Evolutionary conservation across 1,284 basidiomycete species (phyloP), one percentile per base, ranked within the genome.

Genomic region (Pseudozyma tsukubaensis): DNA sequence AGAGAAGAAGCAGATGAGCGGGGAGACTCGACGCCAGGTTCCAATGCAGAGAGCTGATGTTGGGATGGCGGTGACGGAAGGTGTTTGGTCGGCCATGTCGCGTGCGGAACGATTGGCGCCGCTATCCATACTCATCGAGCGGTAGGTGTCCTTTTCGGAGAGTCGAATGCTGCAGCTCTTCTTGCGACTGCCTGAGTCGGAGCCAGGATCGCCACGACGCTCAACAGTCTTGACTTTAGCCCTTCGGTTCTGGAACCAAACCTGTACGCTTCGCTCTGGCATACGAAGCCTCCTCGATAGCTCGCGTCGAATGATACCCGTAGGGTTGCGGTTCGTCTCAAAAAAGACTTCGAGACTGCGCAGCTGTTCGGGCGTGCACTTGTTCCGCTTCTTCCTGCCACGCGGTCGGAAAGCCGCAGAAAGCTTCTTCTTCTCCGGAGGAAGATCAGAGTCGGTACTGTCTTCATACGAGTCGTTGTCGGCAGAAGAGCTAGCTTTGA

Each of bases 1-100:
- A 6, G 78, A 78, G 47, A 80, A 80, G 50, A 77, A 79, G 66
- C 78, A 80, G 52, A 77, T 70, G 43, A 81, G 71, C 16, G 79
- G 79, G 21, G 64, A 60, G 24, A 81, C 70, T 37, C 80, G 72
- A 44, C 78, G 67, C 80, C 80, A 81, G 5, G 68, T 58, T 6
- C 78, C 80, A 43, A 81, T 74, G 52, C 66, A 69, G 8, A 81
- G 52, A 1, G 76, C 76, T 24, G 59, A 63, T 10, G 71, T 69
- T 1, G 80, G 78, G 21, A 81, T 61, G 6, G 72, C 69, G 9
- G 72, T 70, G 16, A 77, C 74, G 1, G 77, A 67, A 14, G 58
- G 52, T 32, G 48, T 51, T 29, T 32, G 35, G 6, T 73, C 71
- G 3, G 29, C 12, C 8, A 29, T 40, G 37, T 59, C 59, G 37